phyloP scores from a whole-genome alignment of 2,329 filamentous ascomycete species.

The Curvularia spicifera region DNA sequence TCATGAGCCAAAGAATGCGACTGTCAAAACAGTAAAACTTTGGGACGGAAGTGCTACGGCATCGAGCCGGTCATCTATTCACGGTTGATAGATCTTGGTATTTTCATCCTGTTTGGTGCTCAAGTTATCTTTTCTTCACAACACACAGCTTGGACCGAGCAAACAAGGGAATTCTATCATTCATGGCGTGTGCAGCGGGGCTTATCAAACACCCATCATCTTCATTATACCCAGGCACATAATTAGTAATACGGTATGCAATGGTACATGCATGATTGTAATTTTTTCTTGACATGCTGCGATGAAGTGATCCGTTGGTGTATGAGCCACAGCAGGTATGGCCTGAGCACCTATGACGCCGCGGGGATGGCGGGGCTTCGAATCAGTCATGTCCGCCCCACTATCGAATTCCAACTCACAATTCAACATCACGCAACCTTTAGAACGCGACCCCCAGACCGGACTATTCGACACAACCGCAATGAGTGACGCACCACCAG shows the following conservation, averaged over 20 bases:
- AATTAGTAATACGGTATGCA: conserved; percentile 10
- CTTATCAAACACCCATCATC: conserved; percentile 2
- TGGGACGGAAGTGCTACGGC: conserved; percentile 40
- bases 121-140: neutral
- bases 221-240: conserved; percentile 18
- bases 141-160: neutral
- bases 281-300: neutral
- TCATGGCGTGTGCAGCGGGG: conserved; percentile 10
- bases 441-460: conserved; percentile 1
- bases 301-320: neutral
- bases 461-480: conserved; percentile 9
- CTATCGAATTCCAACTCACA: conserved; percentile 18
- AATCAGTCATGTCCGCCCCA: conserved; percentile 26
- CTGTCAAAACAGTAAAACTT: conserved; percentile 40
- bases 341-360: conserved; percentile 24
- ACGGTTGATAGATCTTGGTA: conserved; percentile 12
- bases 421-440: conserved; percentile 7
- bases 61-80: conserved; percentile 28
- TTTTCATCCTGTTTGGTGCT: neutral
- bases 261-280: neutral
- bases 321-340: neutral
- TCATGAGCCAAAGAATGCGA: conserved; percentile 33
- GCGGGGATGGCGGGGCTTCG: conserved; percentile 26
- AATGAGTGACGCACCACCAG: conserved; percentile 43
- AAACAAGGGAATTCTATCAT: conserved; percentile 1